Base-by-base conservation (phyloP, 1,284 basidiomycete genomes). In the Cystobasidium pallidum region DNA sequence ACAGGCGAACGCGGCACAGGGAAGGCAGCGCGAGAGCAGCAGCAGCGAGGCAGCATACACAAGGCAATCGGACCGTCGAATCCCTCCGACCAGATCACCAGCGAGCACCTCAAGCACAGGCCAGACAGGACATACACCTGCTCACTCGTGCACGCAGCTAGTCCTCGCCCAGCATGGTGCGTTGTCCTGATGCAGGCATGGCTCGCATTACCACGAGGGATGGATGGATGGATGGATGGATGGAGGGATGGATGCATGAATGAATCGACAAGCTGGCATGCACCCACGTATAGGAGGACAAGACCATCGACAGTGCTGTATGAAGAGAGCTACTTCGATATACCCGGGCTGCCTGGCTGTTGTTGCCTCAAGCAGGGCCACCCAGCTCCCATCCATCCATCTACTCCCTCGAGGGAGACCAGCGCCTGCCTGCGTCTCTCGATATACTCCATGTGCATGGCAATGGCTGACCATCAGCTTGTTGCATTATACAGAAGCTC, bases 401-500 rank as follows among this genome's bases (percentile, higher is more conserved):
- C n/a, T n/a, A n/a, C n/a, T n/a, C n/a, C n/a, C n/a, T n/a, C n/a
- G n/a, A n/a, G n/a, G n/a, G n/a, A n/a, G n/a, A n/a, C n/a, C n/a
- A n/a, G n/a, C n/a, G n/a, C n/a, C n/a, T n/a, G n/a, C n/a, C n/a
- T n/a, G n/a, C n/a, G n/a, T n/a, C n/a, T n/a, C n/a, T n/a, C n/a
- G n/a, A n/a, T n/a, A n/a, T n/a, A n/a, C n/a, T n/a, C n/a, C n/a
- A n/a, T n/a, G n/a, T n/a, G n/a, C n/a, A n/a, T n/a, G n/a, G n/a
- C n/a, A n/a, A n/a, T n/a, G n/a, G n/a, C 41, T 21, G 8, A 15
- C 43, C 43, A 15, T 45, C n/a, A n/a, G n/a, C 39, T n/a, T 24
- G 7, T 13, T 45, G 47, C 52, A 47, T 3, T 54, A 11, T 34
- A 82, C 94, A 95, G 94, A 96, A 96, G 88, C 85, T 96, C 84